phyloP scores from a whole-genome alignment of 139 green algal species.

The Parachlorella kessleri region DNA sequence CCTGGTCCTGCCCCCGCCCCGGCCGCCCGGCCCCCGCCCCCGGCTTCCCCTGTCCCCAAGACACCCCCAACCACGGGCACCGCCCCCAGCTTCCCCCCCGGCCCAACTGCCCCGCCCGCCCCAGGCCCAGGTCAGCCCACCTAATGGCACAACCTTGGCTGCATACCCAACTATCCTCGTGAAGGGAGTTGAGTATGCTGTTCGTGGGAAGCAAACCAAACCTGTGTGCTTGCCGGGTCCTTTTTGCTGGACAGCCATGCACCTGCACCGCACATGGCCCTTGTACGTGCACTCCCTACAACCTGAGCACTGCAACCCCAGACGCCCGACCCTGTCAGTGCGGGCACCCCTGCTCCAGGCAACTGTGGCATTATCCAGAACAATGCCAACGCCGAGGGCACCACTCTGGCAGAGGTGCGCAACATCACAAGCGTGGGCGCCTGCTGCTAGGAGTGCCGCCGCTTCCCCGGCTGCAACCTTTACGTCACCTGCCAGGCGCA shows the following conservation, averaged over 20 bases:
- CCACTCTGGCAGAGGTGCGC: not conserved
- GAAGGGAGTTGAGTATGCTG: too few relatives aligned
- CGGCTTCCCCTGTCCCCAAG: not conserved
- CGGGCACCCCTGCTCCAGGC: not conserved
- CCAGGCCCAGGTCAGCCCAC: not conserved
- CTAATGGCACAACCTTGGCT: too few relatives aligned
- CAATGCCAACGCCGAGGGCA: constrained; percentile 1
- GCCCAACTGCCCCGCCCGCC: not conserved
- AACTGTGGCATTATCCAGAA: not conserved
- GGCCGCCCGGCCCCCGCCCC: not conserved
- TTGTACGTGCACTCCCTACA: too few relatives aligned
- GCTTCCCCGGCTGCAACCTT: not conserved
- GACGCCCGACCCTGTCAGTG: not conserved
- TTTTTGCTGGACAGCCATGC: too few relatives aligned
- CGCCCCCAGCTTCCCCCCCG: not conserved
- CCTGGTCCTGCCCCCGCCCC: not conserved
- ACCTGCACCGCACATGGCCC: too few relatives aligned
- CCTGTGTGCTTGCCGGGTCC: too few relatives aligned
- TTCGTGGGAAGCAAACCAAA: too few relatives aligned
- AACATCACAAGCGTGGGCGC: not conserved
- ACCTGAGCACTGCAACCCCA: not conserved
- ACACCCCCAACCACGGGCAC: not conserved
- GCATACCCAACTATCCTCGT: too few relatives aligned
- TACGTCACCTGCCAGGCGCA: not conserved
- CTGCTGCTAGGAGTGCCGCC: not conserved